Base-by-base conservation (phyloP, 371 early-diverging fungal genomes). In the Rhizopus microsporus region DNA sequence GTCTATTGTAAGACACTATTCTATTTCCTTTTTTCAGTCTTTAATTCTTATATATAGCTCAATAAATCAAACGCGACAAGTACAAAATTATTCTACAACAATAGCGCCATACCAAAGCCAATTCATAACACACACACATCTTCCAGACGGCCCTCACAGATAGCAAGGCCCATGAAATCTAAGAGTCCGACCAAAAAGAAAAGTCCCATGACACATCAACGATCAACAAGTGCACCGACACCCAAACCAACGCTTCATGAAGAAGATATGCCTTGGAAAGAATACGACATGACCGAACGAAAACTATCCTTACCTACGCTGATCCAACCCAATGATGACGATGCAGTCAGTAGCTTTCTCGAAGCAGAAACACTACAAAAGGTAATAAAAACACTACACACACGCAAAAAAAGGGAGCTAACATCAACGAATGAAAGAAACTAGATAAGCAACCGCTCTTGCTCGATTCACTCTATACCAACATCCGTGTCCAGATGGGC, bases 231-330 rank as follows among this genome's bases (percentile, higher is more conserved):
- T 2, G 23, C 23, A 2, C 23, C 23, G 23, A 23, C 23, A 23
- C 23, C 29, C 33, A 17, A 54, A 23, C 33, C 30, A 42, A n/a
- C 1, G 17, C 16, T 23, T 23, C 16, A 9, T 13, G 42, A 53
- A 32, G 54, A 53, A 15, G n/a, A 12, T 5, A 9, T 56, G 33
- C 57, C 62, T 23, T 62, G 62, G 62, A 42, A 62, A 13, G 33
- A 56, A 39, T 62, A 51, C 9, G n/a, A 8, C 23, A 32, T 38
- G 44, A 17, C 15, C 17, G 13, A 42, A 48, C 46, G 32, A 39
- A 47, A 38, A 56, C 6, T 63, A 58, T 23, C 30, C 39, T 9
- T 13, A 31, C 8, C 52, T 63, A 54, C n/a, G 47, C 63, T 0
- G 46, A 57, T 31, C 49, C 59, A 17, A 9, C 40, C 8, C 12